Percentiles rank a stretch among this genome's conserved stretches.
Evolutionary conservation across 495 filamentous ascomycete genomes (phyloP).

Genomic region (Platismatia glauca): DNA sequence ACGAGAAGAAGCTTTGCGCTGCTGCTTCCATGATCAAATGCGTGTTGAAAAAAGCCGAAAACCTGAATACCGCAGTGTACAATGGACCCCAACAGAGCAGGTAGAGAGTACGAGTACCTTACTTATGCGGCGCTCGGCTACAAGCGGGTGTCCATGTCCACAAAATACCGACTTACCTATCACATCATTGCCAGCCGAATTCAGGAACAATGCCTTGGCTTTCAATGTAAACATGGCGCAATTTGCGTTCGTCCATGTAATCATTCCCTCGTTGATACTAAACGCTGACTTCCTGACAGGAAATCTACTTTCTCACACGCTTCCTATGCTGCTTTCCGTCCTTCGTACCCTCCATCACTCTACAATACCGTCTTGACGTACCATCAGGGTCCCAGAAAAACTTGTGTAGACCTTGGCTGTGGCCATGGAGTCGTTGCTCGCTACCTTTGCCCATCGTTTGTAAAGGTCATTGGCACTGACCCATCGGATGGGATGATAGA

Average conservation of each 20-base stretch:
- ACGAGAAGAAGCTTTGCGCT: slow-evolving; percentile 73
- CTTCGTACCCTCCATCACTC: slow-evolving; percentile 48
- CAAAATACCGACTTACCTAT: no score
- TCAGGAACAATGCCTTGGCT: neutral
- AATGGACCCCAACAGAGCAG: no score
- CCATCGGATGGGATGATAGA: neutral
- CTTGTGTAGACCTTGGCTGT: slow-evolving; percentile 52
- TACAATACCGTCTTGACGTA: slow-evolving; percentile 33
- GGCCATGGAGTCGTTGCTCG: slow-evolving; percentile 53
- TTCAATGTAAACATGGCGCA: neutral
- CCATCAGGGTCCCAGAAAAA: slow-evolving; percentile 34
- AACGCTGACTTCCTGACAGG: slow-evolving; percentile 22
- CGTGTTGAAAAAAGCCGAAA: neutral
- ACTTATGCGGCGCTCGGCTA: neutral
- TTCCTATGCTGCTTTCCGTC: slow-evolving; percentile 54
- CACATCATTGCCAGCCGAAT: neutral
- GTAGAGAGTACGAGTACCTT: no score
- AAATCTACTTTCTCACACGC: slow-evolving; percentile 45
- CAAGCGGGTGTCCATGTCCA: neutral
- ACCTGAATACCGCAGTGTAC: no score
- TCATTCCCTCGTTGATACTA: neutral
- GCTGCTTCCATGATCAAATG: slow-evolving; percentile 37
- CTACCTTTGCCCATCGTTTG: slow-evolving; percentile 41
- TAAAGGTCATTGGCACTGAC: slow-evolving; percentile 22
- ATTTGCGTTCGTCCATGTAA: neutral